Percentiles rank a stretch among this genome's conserved stretches.
These are phyloP conservation scores for Triglochin maritima DNA, from an alignment of 106 monocot genomes.

Conservation along the genomic window DNA sequence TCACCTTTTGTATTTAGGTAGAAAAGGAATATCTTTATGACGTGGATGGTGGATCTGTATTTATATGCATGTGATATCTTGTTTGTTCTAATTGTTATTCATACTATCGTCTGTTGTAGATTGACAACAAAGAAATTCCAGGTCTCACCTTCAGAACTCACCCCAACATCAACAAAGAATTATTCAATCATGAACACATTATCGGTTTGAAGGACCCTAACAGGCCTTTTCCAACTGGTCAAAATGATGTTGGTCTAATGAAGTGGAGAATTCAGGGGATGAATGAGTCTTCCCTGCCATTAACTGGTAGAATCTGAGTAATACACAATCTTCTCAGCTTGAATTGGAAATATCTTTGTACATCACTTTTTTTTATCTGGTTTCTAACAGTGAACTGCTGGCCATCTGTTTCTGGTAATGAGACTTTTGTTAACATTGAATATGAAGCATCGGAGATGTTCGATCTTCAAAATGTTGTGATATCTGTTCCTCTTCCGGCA, in stretches of 20 bases:
- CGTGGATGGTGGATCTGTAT: no score
- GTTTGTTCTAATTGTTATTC: no score
- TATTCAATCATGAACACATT: conserved; percentile 72
- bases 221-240: conserved; percentile 88
- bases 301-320: conserved; percentile 42
- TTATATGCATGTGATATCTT: no score
- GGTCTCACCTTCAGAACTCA: conserved; percentile 92
- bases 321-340: background rate
- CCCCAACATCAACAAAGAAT: conserved; percentile 95
- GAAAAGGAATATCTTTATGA: no score
- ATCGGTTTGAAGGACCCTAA: conserved; percentile 87
- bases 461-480: conserved; percentile 83
- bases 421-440: conserved; percentile 96
- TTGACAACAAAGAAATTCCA: conserved; percentile 66
- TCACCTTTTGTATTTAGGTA: no score
- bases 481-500: conserved; percentile 87
- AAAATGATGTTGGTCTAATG: conserved; percentile 84
- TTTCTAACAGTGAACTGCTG: conserved; percentile 78
- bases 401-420: conserved; percentile 92
- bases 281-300: conserved; percentile 75
- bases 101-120: conserved; percentile 19
- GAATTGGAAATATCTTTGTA: no score
- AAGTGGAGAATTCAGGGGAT: conserved; percentile 97
- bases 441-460: conserved; percentile 90
- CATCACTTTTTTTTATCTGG: background rate